Percentiles rank a stretch among this genome's conserved stretches.
Conservation (phyloP, 106 monocot genomes). For the Apostasia ramifera region DNA sequence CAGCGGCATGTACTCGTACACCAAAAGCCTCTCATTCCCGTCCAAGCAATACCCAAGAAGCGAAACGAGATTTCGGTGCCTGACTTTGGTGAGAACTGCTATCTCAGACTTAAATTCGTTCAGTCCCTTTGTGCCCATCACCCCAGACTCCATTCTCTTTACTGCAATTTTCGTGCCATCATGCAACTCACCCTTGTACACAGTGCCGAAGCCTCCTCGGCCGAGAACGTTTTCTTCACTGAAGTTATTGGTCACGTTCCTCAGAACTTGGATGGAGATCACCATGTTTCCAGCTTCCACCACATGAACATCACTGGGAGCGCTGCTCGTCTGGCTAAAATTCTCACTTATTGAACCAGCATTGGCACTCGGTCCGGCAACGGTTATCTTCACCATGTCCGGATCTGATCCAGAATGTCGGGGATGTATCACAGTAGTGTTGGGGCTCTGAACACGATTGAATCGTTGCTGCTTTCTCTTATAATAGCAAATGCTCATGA, state of each 20-base stretch:
- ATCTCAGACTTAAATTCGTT: slow-evolving; percentile 45
- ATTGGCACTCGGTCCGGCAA: slow-evolving; percentile 23
- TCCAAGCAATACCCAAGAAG: slow-evolving; percentile 47
- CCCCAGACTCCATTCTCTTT: slow-evolving; percentile 45
- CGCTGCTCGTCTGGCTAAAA: slow-evolving; percentile 25
- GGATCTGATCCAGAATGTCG: slow-evolving; percentile 31
- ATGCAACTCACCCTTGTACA: slow-evolving; percentile 45
- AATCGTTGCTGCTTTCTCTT: slow-evolving; percentile 26
- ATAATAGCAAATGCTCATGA: slow-evolving; percentile 22
- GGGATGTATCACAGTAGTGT: slow-evolving; percentile 37
- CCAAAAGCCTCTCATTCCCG: slow-evolving; percentile 40
- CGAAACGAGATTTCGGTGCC: slow-evolving; percentile 42
- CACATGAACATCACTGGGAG: slow-evolving; percentile 26
- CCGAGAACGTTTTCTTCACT: slow-evolving; percentile 39
- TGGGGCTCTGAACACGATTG: slow-evolving; percentile 33
- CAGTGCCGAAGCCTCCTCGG: slow-evolving; percentile 40
- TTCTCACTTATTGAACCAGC: slow-evolving; percentile 20
- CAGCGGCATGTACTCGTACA: slow-evolving; percentile 48
- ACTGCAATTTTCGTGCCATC: slow-evolving; percentile 48
- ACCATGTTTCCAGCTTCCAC: slow-evolving; percentile 39
- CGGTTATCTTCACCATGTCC: slow-evolving; percentile 41
- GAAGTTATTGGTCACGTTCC: slow-evolving; percentile 35
- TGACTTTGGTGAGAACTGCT: slow-evolving; percentile 39
- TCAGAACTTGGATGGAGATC: slow-evolving; percentile 39
- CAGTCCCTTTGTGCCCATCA: slow-evolving; percentile 37